Base-by-base conservation (phyloP, 805 yeast genomes). In the Ogataea degrootiae region DNA sequence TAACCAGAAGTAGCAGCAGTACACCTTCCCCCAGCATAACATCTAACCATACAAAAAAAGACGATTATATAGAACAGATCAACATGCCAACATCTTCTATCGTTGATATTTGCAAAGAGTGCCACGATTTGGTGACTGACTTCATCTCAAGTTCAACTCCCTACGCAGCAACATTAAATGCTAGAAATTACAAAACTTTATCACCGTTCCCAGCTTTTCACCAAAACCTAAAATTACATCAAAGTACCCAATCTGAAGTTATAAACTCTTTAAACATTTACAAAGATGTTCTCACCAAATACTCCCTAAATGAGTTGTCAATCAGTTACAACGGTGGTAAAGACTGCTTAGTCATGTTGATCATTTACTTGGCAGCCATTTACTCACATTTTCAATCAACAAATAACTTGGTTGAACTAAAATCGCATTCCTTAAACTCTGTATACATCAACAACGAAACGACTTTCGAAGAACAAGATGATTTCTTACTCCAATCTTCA, bases 261-360 rank as follows among this genome's bases (percentile, higher is more conserved):
- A 34, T 47, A 16, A 39, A 50, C 16, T 47, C 68, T 0, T 50
- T 58, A 22, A 34, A 45, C 1, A 49, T 62, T 15, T 55, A 57
- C 41, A 14, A 44, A 15, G 48, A 53, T 11, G 51, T 56, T 3
- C 48, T 67, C 6, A 49, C 59, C 0, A 41, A 46, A 22, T 62
- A 59, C 48, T 47, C 53, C 1, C 45, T 69, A 14, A 69, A 73
- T 12, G 82, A 85, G 48, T 67, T 87, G 4, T 85, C 97, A 0
- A 73, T 94, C 14, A 86, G 96, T 2, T 94, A 85, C 65, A 94
- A 94, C 62, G 99, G 99, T 11, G 99, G 99, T 1, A 94, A 94
- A 61, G 99, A 94, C 68, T 94, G 98, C 59, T 77, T 91, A 41
- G 97, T 91, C 33, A 81, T 92, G 85, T 74, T 94, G 46, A 71